Conservation (phyloP, 73 alveolate species). For the Paramecium octaurelia region DNA sequence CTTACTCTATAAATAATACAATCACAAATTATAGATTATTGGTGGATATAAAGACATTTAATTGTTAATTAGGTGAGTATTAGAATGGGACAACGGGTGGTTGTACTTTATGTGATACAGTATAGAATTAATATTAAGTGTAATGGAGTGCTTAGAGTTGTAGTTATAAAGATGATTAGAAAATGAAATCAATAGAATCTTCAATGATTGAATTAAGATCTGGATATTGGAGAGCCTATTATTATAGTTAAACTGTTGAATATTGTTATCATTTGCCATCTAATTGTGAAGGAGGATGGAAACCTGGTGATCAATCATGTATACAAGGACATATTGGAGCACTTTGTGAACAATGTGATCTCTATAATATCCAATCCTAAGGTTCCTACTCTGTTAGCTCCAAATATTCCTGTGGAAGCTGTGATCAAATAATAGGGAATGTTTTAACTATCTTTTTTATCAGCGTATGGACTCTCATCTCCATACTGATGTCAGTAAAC, state of each 20-base stretch:
- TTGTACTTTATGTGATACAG: not conserved
- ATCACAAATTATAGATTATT: not conserved
- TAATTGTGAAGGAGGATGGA: slow-evolving; percentile 42
- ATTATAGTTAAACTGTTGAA: not conserved
- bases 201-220: not conserved
- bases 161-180: not conserved
- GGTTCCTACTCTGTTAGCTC: not conserved
- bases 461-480: not conserved
- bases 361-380: not conserved
- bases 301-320: slow-evolving; percentile 27
- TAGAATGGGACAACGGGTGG: not conserved
- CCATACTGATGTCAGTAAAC: not conserved
- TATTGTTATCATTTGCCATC: not conserved
- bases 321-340: slow-evolving; percentile 44
- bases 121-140: not conserved
- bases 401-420: slow-evolving; percentile 16
- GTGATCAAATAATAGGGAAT: not conserved
- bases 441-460: not conserved
- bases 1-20: not conserved
- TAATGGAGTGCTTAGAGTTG: not conserved
- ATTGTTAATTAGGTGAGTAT: not conserved
- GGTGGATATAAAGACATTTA: not conserved
- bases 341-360: slow-evolving; percentile 56
- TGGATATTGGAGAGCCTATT: slow-evolving; percentile 52
- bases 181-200: not conserved